These are phyloP conservation scores for Graphiopsis chlorocephala DNA, from an alignment of 2,329 filamentous ascomycete genomes.

Conservation along the genomic window DNA sequence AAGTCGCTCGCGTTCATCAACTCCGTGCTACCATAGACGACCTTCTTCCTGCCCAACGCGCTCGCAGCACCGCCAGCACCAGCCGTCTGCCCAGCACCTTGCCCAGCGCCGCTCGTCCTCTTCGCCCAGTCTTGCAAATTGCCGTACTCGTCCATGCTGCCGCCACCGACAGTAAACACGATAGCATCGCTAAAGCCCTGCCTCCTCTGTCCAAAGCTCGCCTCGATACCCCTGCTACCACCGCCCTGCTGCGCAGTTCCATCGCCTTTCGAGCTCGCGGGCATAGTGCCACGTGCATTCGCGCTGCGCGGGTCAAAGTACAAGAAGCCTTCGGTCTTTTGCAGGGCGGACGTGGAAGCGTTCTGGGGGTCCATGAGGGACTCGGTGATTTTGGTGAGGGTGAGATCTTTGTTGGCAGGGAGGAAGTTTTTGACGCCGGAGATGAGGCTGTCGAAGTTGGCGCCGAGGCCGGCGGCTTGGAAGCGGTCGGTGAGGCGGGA, in stretches of 20 bases:
- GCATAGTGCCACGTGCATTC: conserved; percentile 88
- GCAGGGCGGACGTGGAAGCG: conserved; percentile 85
- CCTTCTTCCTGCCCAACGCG: conserved; percentile 65
- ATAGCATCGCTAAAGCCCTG: conserved; percentile 42
- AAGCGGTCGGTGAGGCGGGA: conserved; percentile 90
- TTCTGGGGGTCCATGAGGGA: conserved; percentile 94
- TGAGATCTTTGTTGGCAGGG: conserved; percentile 92
- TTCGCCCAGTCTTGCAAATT: conserved; percentile 96
- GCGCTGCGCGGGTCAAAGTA: conserved; percentile 96
- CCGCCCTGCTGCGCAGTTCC: conserved; percentile 23
- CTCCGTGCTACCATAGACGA: conserved; percentile 93
- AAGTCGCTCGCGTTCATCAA: conserved; percentile 63
- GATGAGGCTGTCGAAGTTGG: conserved; percentile 91
- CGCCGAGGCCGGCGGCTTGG: conserved; percentile 81
- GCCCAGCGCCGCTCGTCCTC: conserved; percentile 55
- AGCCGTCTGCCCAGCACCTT: neutral
- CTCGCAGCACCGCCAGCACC: conserved; percentile 48
- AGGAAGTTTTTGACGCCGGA: conserved; percentile 97
- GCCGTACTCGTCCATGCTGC: conserved; percentile 98
- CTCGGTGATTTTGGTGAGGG: conserved; percentile 95
- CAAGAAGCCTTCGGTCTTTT: conserved; percentile 93
- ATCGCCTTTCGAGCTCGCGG: conserved; percentile 62
- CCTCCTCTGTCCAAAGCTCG: conserved; percentile 84
- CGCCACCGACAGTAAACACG: conserved; percentile 63
- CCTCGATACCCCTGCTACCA: conserved; percentile 62